Conservation (phyloP, 2,329 filamentous ascomycete genomes). For the Aureobasidium vineae region DNA sequence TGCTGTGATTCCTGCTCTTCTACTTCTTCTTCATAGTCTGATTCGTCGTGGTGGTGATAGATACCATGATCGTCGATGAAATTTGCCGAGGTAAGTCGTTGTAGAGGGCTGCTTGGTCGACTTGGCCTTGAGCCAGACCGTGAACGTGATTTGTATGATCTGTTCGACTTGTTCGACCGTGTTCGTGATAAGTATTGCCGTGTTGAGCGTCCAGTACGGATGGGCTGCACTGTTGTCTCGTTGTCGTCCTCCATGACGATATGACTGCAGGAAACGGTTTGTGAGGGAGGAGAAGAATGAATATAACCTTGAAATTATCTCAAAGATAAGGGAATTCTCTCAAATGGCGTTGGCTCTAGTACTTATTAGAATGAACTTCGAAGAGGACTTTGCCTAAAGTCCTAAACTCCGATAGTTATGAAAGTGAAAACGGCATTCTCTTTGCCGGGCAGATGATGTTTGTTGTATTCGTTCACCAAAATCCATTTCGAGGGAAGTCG, state of each 20-base stretch:
- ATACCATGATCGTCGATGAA: constrained; percentile 40
- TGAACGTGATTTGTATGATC: constrained; percentile 9
- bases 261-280: background rate
- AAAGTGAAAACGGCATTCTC: background rate
- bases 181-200: constrained; percentile 15
- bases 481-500: constrained; percentile 3
- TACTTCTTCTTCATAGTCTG: constrained; percentile 7
- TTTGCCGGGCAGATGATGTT: background rate
- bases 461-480: constrained; percentile 16
- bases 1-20: constrained; percentile 8
- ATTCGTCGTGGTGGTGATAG: constrained; percentile 31
- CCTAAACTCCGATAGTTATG: constrained; percentile 10
- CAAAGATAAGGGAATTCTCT: background rate
- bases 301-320: background rate
- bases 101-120: constrained; percentile 29
- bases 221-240: constrained; percentile 18
- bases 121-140: constrained; percentile 31
- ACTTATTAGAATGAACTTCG: constrained; percentile 7
- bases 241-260: constrained; percentile 25
- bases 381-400: background rate
- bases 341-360: constrained; percentile 5
- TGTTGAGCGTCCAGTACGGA: constrained; percentile 25
- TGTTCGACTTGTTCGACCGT: background rate
- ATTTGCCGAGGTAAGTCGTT: constrained; percentile 36
- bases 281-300: background rate